Percentiles rank a stretch among this genome's conserved stretches.
Evolutionary conservation across 2,329 filamentous ascomycete species (phyloP).

Genomic region (Bipolaris bicolor): DNA sequence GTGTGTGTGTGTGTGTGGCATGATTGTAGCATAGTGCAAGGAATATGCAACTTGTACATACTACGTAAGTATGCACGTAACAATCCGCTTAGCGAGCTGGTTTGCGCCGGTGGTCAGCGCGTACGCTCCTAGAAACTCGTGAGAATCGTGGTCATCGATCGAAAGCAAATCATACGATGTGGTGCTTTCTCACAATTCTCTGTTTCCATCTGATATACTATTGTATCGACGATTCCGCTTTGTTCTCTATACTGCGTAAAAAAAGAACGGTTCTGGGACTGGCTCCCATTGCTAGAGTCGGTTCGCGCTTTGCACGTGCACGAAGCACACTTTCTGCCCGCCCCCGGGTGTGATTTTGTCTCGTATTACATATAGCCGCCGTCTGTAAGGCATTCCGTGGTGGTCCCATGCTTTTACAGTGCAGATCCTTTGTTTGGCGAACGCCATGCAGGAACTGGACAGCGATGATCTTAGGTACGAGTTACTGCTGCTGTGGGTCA

Average conservation of each 20-base stretch:
- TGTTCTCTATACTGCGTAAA: conserved; percentile 5
- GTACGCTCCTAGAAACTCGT: too few species aligned
- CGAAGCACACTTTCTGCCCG: conserved; percentile 20
- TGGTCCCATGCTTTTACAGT: neutral
- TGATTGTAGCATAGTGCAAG: too few species aligned
- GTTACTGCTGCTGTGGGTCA: neutral
- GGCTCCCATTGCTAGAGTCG: conserved; percentile 7
- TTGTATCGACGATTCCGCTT: too few species aligned
- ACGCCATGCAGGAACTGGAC: neutral
- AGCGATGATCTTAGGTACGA: neutral
- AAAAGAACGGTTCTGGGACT: conserved; percentile 15
- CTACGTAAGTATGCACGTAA: too few species aligned
- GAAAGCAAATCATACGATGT: neutral
- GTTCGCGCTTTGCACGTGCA: conserved; percentile 30
- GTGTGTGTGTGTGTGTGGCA: too few species aligned
- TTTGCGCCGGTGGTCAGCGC: too few species aligned
- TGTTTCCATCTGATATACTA: too few species aligned
- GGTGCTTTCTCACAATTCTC: conserved; percentile 4
- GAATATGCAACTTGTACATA: too few species aligned
- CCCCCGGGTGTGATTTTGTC: conserved; percentile 16
- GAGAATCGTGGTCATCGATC: neutral
- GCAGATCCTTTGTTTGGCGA: neutral
- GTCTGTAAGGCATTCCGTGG: conserved; percentile 20
- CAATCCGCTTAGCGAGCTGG: too few species aligned
- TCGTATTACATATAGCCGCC: conserved; percentile 22